Evolutionary conservation across 2,329 filamentous ascomycete genomes (phyloP), one percentile per base, ranked within the genome.

Genomic region (Sarocladium oryzae): DNA sequence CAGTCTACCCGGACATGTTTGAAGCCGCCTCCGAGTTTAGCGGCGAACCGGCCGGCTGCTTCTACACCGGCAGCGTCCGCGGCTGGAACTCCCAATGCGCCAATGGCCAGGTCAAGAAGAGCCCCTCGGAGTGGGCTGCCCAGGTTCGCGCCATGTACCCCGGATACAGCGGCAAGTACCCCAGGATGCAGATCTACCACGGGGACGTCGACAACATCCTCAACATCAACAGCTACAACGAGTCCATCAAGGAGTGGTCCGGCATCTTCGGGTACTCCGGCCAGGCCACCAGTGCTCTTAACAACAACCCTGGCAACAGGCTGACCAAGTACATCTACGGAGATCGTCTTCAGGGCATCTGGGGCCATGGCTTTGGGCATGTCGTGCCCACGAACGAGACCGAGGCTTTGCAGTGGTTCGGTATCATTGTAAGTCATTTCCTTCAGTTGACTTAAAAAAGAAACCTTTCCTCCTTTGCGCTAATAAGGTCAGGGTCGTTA

Each of bases 181-280:
- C 79, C 2, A 71, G 69, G 51, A 77, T 83, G 72, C 75, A 79
- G 60, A 71, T 82, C 59, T 82, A 75, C 66, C 79, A 82, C 59
- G 79, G 79, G 36, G 73, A 71, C 33, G 63, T 61, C 2, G 79
- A 82, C 59, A 63, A 62, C 10, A 78, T 71, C 1, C 66, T 82
- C 9, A 66, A 68, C 49, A 73, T 73, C 15, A 69, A 72, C 57
- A 82, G 82, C 63, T 80, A 78, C 61, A 60, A 75, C 35, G 79
- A 83, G 66, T 74, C 74, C 49, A 73, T 78, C 59, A 79, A 80
- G 68, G 69, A 79, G 64, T 79, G 76, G 76, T 70, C 74, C 0
- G 71, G 68, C 16, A 70, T 80, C 1, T 71, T 76, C 50, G 75
- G 74, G 8, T 63, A 66, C 23, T 58, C 53, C 26, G 53, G 61